Evolutionary conservation across 2,329 filamentous ascomycete species (phyloP), one percentile per base, ranked within the genome.

Genomic region (Colletotrichum cereale): DNA sequence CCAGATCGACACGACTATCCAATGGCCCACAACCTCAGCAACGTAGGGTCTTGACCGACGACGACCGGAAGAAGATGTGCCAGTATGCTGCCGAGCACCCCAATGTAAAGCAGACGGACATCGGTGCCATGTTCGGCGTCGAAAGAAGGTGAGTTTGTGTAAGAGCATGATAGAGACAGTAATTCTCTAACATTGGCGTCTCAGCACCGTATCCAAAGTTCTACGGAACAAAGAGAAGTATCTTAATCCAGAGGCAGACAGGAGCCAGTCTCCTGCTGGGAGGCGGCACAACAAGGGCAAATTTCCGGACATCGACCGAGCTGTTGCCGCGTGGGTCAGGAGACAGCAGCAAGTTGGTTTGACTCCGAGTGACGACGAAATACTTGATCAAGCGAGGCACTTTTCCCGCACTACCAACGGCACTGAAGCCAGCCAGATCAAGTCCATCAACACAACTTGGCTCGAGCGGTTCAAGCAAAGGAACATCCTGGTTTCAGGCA

Each of bases 131-230:
- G 80, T 99, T 99, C 83, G 96, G 95, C 44, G 96, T 99, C 63
- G 96, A 99, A 84, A 87, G 96, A 92, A 98, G 96, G 96, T 98
- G 91, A 81, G 84, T 66, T 74, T 74, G 26, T 50, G 40, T n/a
- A 44, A 36, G n/a, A 16, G n/a, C 53, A 34, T 53, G 26, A 12
- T 24, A 14, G 11, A 18, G 36, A 48, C 21, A 44, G 12, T 12
- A 21, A 71, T 21, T 52, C 62, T 77, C 78, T 82, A 77, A 82
- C 78, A 50, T 62, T 66, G 60, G 50, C 77, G 67, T 55, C 38
- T 66, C 81, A 99, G 96, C 84, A 99, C 96, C 60, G 96, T 99
- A n/a, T 99, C 96, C 66, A 99, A 99, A 80, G 96, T 98, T 66
- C 83, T 99, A 74, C 91, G 96, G 65, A 92, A 97, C 78, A 97